Evolutionary conservation across 2,329 filamentous ascomycete species (phyloP), one percentile per base, ranked within the genome.

Genomic region (Verticillium nonalfalfae): DNA sequence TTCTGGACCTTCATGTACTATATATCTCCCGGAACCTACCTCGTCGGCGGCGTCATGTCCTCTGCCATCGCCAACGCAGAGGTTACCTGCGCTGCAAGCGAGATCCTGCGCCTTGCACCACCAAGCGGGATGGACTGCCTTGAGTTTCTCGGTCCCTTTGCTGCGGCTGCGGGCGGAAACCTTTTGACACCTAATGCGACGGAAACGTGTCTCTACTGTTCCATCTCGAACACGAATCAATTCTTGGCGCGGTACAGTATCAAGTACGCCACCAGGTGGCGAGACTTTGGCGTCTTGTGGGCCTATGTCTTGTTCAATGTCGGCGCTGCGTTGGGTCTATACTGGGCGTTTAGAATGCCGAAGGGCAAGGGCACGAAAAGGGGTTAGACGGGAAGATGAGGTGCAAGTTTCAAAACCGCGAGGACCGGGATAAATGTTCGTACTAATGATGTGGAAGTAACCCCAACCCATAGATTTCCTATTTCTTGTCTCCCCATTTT

Each of bases 1-100:
- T 90, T 90, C 76, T 91, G 88, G 88, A 83, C 82, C 59, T 89
- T 88, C 75, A 87, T 89, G 84, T 89, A 90, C 71, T 80, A 84
- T 35, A 75, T 87, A 56, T 88, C 84, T 0, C 88, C 89, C 0
- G 85, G 90, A 66, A 90, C 86, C 0, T 91, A 91, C 70, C 76
- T 90, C n/a, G 80, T 90, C 57, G 76, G 80, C 36, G 87, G 84
- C 7, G 80, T 91, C 71, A 76, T 89, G 65, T 68, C 68, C 0
- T 58, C 68, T 1, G 67, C 66, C 0, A 61, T 72, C 0, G 64
- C 64, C 5, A 63, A 65, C 0, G 61, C 64, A 0, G 9, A 65
- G 0, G 68, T 72, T 0, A 38, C 34, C 1, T 72, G 70, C 3
- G 61, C 70, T 0, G 60, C 63, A 1, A 62, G 66, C 1, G 26